Conservation (phyloP, 2,329 filamentous ascomycete genomes). For the Penicillium polonicum region DNA sequence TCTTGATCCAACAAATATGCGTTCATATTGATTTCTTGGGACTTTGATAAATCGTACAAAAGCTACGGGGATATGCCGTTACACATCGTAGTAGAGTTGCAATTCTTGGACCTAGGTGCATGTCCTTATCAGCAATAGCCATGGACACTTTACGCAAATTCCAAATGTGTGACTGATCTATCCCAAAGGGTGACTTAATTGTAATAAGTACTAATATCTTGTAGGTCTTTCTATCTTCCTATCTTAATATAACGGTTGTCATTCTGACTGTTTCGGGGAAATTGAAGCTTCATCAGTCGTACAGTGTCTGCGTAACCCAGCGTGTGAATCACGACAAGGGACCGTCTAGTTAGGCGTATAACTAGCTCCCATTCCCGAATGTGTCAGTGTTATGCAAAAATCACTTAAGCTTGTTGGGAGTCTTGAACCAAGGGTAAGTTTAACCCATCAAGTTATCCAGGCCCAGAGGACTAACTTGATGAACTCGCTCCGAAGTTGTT, state of each 20-base stretch:
- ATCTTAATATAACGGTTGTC: neutral
- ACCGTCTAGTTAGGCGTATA: neutral
- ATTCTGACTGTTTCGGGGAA: too few species aligned
- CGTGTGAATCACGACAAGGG: neutral
- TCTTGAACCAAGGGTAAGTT: neutral
- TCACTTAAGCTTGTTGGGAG: too few species aligned
- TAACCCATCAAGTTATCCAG: neutral
- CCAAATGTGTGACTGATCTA: neutral
- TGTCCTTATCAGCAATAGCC: neutral
- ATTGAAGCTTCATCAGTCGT: neutral
- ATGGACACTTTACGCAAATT: neutral
- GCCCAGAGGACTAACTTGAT: neutral
- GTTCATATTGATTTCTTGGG: neutral
- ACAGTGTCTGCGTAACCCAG: conserved; percentile 13
- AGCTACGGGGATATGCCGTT: neutral
- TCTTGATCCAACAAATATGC: too few species aligned
- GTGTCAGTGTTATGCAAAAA: neutral
- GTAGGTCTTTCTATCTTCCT: too few species aligned
- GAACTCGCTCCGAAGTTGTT: neutral
- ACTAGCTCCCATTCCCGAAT: neutral
- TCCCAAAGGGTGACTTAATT: neutral
- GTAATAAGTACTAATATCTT: too few species aligned
- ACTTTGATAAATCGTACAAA: neutral
- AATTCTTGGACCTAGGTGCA: neutral
- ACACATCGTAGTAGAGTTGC: neutral